These are phyloP conservation scores for Dendrothele bispora DNA, from an alignment of 768 basidiomycete species.

Conservation along the genomic window DNA sequence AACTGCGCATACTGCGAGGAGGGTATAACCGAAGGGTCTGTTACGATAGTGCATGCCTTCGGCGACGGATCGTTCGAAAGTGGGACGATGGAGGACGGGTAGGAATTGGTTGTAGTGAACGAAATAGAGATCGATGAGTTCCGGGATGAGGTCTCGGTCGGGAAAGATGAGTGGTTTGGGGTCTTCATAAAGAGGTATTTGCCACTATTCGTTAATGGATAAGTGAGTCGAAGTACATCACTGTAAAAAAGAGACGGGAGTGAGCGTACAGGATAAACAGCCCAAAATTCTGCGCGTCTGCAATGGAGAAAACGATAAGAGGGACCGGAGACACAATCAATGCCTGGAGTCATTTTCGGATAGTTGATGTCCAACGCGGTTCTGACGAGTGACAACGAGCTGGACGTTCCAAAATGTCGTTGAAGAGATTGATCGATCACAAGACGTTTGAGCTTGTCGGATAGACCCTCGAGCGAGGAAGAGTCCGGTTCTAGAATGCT, in stretches of 20 bases:
- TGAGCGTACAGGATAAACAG: constrained; percentile 19
- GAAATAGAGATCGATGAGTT: constrained; percentile 56
- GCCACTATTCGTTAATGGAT: constrained; percentile 12
- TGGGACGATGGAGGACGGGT: constrained; percentile 52
- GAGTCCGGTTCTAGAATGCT: not conserved
- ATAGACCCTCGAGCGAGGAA: not conserved
- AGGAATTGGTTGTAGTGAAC: constrained; percentile 32
- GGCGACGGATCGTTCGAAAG: constrained; percentile 43
- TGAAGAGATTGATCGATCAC: constrained; percentile 4
- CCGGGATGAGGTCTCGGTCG: constrained; percentile 33
- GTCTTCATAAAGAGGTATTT: constrained; percentile 4
- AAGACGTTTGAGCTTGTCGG: not conserved
- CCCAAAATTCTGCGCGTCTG: constrained; percentile 19
- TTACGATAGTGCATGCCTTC: constrained; percentile 39
- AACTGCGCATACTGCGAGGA: constrained; percentile 54
- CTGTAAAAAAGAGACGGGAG: not conserved
- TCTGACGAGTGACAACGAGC: constrained; percentile 28
- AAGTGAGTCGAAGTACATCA: not conserved
- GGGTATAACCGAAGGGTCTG: constrained; percentile 39
- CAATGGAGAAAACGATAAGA: not conserved
- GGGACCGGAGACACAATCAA: not conserved
- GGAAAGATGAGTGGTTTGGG: constrained; percentile 32
- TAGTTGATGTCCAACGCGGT: constrained; percentile 39
- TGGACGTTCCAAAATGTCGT: constrained; percentile 32
- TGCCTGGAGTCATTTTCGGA: constrained; percentile 16